Evolutionary conservation across 78 protist species (phyloP), one percentile per base, ranked within the genome.

Genomic region (Cyanophora paradoxa): DNA sequence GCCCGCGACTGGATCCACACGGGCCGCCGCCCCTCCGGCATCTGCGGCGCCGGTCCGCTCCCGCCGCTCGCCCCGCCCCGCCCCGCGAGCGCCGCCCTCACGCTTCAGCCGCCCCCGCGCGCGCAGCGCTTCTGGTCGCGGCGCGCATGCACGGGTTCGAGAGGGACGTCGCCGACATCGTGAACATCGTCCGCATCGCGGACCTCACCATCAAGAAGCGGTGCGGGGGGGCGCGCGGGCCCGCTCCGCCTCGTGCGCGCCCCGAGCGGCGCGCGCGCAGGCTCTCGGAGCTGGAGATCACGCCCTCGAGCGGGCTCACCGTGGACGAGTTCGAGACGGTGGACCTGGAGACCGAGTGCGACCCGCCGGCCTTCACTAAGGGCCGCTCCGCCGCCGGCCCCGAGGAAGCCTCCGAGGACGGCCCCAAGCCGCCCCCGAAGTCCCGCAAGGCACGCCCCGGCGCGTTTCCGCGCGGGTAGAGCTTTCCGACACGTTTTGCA

Each of bases 31-130:
- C 98, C 98, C 0, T 64, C 92, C 22, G 94, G 96, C 52, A 54
- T 94, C 22, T 91, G 96, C 75, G 98, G 96, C 58, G 95, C 95
- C 0, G 69, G 76, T 67, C n/a, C n/a, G n/a, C n/a, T n/a, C n/a
- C n/a, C n/a, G n/a, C n/a, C n/a, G n/a, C n/a, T n/a, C n/a, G n/a
- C n/a, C n/a, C n/a, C n/a, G n/a, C n/a, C n/a, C n/a, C n/a, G n/a
- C n/a, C n/a, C n/a, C n/a, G n/a, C n/a, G n/a, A n/a, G n/a, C n/a
- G n/a, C n/a, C n/a, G n/a, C n/a, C n/a, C n/a, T n/a, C n/a, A n/a
- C n/a, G n/a, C n/a, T n/a, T n/a, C n/a, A n/a, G n/a, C n/a, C n/a
- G n/a, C n/a, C n/a, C n/a, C 30, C n/a, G n/a, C n/a, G n/a, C n/a
- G n/a, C 46, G 74, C 84, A 28, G 94, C 93, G 17, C 78, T 95